Percentiles rank a stretch among this genome's conserved stretches.
Conservation (phyloP, 768 basidiomycete species). For the Boletus rufocinnamomeus region DNA sequence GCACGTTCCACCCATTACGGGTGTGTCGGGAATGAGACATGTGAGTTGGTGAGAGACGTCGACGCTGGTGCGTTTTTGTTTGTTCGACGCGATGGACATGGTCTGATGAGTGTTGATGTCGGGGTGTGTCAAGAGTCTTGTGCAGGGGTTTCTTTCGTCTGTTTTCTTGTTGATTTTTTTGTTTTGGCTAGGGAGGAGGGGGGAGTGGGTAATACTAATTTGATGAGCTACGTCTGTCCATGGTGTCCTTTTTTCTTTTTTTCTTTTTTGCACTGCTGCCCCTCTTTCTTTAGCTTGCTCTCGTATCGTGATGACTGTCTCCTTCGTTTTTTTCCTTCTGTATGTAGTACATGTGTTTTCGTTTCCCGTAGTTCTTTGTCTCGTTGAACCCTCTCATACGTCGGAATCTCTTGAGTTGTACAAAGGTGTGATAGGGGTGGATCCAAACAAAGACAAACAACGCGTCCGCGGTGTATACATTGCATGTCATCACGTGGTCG, state of each 20-base stretch:
- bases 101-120: neutral
- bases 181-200: conserved; percentile 13
- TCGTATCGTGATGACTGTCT: neutral
- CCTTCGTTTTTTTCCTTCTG: neutral
- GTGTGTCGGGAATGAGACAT: conserved; percentile 28
- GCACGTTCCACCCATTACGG: conserved; percentile 22
- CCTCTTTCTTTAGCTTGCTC: conserved; percentile 1
- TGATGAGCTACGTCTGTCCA: conserved; percentile 6
- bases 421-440: neutral
- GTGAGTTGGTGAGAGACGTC: conserved; percentile 24
- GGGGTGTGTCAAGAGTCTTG: neutral
- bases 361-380: neutral
- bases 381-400: neutral
- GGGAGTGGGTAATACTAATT: conserved; percentile 24
- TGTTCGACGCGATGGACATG: neutral
- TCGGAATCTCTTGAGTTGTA: conserved; percentile 1
- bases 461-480: conserved; percentile 10
- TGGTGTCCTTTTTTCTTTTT: neutral
- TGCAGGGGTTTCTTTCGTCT: neutral
- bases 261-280: neutral
- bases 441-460: conserved; percentile 19
- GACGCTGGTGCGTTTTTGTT: conserved; percentile 9
- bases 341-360: conserved; percentile 3
- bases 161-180: conserved; percentile 19
- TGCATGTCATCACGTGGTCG: conserved; percentile 12